These are phyloP conservation scores for Epichloe amarillans DNA, from an alignment of 2,329 filamentous ascomycete species.

Conservation along the genomic window DNA sequence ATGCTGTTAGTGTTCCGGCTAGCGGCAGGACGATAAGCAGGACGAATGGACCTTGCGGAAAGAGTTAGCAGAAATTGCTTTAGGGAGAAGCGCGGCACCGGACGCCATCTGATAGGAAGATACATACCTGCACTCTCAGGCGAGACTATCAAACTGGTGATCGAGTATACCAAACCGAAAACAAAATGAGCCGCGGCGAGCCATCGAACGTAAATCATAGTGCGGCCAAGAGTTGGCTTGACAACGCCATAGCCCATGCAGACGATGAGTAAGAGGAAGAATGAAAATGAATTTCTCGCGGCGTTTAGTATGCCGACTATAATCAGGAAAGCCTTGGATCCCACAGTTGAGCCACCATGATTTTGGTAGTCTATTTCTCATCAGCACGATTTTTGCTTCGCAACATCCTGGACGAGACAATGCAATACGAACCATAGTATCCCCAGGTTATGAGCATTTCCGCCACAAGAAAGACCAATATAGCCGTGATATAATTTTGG, in stretches of 20 bases:
- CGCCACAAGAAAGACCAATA: slow-evolving; percentile 81
- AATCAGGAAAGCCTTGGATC: slow-evolving; percentile 76
- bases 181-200: slow-evolving; percentile 87
- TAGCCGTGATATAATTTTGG: slow-evolving; percentile 98
- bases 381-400: slow-evolving; percentile 19
- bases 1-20: slow-evolving; percentile 82
- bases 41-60: slow-evolving; percentile 58
- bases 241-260: slow-evolving; percentile 99
- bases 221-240: slow-evolving; percentile 78
- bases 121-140: slow-evolving; percentile 64
- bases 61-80: slow-evolving; percentile 9
- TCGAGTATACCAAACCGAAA: slow-evolving; percentile 85
- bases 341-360: slow-evolving; percentile 68
- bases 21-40: slow-evolving; percentile 87
- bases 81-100: background rate
- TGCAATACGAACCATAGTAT: slow-evolving; percentile 60
- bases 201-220: slow-evolving; percentile 88
- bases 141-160: slow-evolving; percentile 77
- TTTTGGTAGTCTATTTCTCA: slow-evolving; percentile 67
- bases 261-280: slow-evolving; percentile 93
- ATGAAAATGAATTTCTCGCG: slow-evolving; percentile 91
- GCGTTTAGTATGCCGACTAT: slow-evolving; percentile 90
- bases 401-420: background rate
- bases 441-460: slow-evolving; percentile 99
- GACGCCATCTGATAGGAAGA: background rate